Base-by-base conservation (phyloP, 129 eudicot species). In the Smallanthus sonchifolius region DNA sequence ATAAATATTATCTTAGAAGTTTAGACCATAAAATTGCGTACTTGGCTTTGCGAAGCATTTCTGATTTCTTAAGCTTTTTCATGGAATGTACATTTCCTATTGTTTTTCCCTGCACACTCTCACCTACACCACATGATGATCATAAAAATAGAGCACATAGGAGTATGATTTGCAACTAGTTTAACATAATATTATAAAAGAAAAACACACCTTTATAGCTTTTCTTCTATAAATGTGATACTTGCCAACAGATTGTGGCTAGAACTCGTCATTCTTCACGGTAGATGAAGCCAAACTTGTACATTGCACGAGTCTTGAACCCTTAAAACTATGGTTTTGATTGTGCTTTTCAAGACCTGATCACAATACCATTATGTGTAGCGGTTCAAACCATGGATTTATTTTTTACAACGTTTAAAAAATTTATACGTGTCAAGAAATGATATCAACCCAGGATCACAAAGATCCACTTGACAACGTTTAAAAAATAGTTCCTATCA, bases 41-140 rank as follows among this genome's bases (percentile, higher is more conserved):
- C 99, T 87, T 95, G 99, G 72, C 99, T 82, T 97, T 86, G 64
- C 97, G 96, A 80, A 95, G 99, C 99, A 95, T 95, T 83, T 95
- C 97, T n/a, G 99, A 86, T 73, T 95, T 95, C 85, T 85, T 91
- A 42, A 95, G 96, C 77, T 95, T 95, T 85, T 95, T 95, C 97
- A 95, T 95, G 15, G 99, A 97, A 70, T 88, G 91, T 57, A 95
- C 99, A 71, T 73, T 73, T 54, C 88, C 93, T 65, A 94, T 85
- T 39, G 91, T 83, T 82, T 91, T 80, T 95, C 97, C 77, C 92
- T 86, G 75, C 99, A 95, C 57, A 95, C 62, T 85, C 99, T 81
- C 36, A 95, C 99, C 98, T 93, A 87, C 65, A 67, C 13, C 76
- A 74, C 16, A 77, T 19, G 17, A 66, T 10, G 68, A 72, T 47